phyloP scores from a whole-genome alignment of 164 flowering plant species.

The Dillenia turbinata region DNA sequence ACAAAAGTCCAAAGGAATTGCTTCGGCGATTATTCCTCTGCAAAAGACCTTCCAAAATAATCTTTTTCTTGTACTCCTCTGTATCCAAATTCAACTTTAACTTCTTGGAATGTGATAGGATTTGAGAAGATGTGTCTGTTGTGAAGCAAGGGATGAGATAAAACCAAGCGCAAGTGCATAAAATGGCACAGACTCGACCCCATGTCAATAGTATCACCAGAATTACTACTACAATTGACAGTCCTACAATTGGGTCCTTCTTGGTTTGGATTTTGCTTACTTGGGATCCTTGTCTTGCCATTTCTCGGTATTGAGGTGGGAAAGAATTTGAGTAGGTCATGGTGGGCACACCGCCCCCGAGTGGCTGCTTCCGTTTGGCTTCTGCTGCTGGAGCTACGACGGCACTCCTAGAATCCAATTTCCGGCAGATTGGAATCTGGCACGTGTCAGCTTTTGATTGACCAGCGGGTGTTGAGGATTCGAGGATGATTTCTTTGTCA shows the following conservation, averaged over 20 bases:
- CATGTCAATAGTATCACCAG: slow-evolving; percentile 39
- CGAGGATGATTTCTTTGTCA: slow-evolving; percentile 4
- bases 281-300: background rate
- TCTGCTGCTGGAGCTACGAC: background rate
- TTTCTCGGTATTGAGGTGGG: background rate
- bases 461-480: background rate
- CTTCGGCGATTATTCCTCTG: slow-evolving; percentile 24
- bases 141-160: slow-evolving; percentile 30
- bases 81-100: slow-evolving; percentile 15
- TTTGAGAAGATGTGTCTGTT: background rate
- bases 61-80: slow-evolving; percentile 46
- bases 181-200: slow-evolving; percentile 56
- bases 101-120: background rate
- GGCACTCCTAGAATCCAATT: slow-evolving; percentile 1
- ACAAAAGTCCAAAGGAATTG: background rate
- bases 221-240: slow-evolving; percentile 41
- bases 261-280: background rate
- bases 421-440: slow-evolving; percentile 3
- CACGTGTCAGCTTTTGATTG: slow-evolving; percentile 3
- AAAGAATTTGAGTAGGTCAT: background rate
- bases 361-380: slow-evolving; percentile 6
- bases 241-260: slow-evolving; percentile 32
- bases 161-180: slow-evolving; percentile 51
- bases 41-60: slow-evolving; percentile 44
- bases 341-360: background rate